Evolutionary conservation across 768 basidiomycete species (phyloP).

Genomic region (Porphyrellus cyaneotinctus): DNA sequence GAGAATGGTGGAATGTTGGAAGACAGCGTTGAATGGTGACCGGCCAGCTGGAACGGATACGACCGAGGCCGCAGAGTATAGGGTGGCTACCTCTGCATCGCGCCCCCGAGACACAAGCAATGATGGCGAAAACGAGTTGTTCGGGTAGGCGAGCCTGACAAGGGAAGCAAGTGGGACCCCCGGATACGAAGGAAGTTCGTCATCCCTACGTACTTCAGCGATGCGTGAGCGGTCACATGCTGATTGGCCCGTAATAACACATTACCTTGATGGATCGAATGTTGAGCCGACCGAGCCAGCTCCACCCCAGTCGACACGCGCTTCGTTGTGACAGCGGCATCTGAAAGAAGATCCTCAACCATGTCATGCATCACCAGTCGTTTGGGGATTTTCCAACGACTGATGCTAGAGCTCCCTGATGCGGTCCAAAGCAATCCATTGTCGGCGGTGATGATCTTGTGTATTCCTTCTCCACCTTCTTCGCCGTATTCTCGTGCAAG

Average conservation of each 20-base stretch:
- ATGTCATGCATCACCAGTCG: conserved; percentile 30
- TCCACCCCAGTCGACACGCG: conserved; percentile 16
- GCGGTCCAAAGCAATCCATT: conserved; percentile 90
- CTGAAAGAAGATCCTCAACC: conserved; percentile 12
- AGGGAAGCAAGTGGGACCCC: conserved; percentile 71
- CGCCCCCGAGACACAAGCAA: conserved; percentile 35
- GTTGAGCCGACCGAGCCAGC: conserved; percentile 9
- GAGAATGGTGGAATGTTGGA: conserved; percentile 28
- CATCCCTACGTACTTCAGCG: conserved; percentile 19
- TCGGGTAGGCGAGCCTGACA: conserved; percentile 63
- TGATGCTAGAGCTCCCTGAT: conserved; percentile 74
- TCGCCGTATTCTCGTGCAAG: conserved; percentile 66
- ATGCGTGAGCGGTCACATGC: conserved; percentile 7
- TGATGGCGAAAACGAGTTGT: conserved; percentile 52
- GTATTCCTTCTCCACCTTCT: conserved; percentile 59
- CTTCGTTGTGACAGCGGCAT: conserved; percentile 11
- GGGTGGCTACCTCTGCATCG: conserved; percentile 78
- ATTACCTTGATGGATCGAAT: conserved; percentile 21
- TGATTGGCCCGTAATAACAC: not conserved
- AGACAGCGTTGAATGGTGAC: conserved; percentile 35
- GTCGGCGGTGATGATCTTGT: conserved; percentile 78
- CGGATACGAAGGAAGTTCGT: conserved; percentile 38
- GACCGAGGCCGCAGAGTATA: conserved; percentile 83
- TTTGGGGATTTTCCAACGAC: conserved; percentile 70
- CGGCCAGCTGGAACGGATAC: conserved; percentile 57